Evolutionary conservation across 1,284 basidiomycete genomes (phyloP), one percentile per base, ranked within the genome.

Genomic region (Pseudozyma flocculosa): DNA sequence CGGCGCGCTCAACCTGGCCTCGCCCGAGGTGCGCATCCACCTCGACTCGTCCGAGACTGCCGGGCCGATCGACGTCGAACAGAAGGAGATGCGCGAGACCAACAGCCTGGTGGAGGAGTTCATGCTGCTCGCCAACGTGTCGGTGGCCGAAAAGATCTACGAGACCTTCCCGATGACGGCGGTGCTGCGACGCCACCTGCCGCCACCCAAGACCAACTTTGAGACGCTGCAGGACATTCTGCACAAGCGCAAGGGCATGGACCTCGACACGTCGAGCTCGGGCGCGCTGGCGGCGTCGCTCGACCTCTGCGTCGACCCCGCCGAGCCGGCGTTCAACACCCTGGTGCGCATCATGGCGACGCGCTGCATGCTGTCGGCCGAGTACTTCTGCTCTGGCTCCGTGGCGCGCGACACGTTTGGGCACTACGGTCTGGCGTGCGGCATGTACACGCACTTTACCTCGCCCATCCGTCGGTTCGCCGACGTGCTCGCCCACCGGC

Each of bases 291-390:
- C 94, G 0, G 84, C 83, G 15, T 94, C 90, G 1, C 80, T 98
- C 60, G 95, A 99, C 79, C 81, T 84, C 56, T 98, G 93, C 76
- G 79, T 91, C 22, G 90, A 49, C 40, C 67, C 91, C 87, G 40
- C 34, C 2, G 69, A 73, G 32, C 43, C 62, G 1, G 87, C 90
- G 3, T 97, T 98, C 83, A 98, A 98, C 77, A 98, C 92, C 0
- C 85, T 98, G 14, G 93, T 98, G 42, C 87, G 95, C 40, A 97
- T 99, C 79, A 97, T 99, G 92, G 93, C 95, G 2, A 98, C 95
- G 1, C 83, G 95, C 18, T 98, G 95, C 78, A 97, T 99, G 95
- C 83, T 97, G 18, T 88, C 92, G 0, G 95, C 95, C 24, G 95
- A 98, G 79, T 98, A 99, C 79, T 97, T 98, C 80, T 92, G 90